Conservation (phyloP, 176 grass and related monocot genomes). For the Lolium multiflorum region DNA sequence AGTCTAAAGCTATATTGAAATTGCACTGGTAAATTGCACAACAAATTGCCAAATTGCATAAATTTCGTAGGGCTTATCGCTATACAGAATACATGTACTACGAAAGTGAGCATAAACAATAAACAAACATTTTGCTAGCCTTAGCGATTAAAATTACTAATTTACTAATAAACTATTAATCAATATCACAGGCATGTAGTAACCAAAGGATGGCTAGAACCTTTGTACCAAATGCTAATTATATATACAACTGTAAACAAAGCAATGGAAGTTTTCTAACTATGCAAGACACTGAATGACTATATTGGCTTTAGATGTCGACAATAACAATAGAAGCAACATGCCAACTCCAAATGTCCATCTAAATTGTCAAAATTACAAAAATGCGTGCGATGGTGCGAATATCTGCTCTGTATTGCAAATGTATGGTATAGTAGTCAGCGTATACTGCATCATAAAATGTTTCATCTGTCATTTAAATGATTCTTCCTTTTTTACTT, state of each 20-base stretch:
- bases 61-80: background rate
- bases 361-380: background rate
- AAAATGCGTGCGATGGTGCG: background rate
- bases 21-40: background rate
- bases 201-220: background rate
- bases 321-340: slow-evolving; percentile 20
- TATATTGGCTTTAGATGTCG: background rate
- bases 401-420: background rate
- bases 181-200: slow-evolving; percentile 13
- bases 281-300: background rate
- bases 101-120: slow-evolving; percentile 9
- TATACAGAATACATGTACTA: slow-evolving; percentile 9
- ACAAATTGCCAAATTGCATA: background rate
- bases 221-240: slow-evolving; percentile 1
- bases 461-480: background rate
- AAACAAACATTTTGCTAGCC: background rate
- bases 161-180: slow-evolving; percentile 12
- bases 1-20: slow-evolving; percentile 26
- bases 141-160: background rate
- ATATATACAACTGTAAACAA: background rate
- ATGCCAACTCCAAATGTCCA: slow-evolving; percentile 7
- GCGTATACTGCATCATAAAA: background rate
- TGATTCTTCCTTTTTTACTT: background rate
- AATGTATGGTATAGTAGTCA: background rate
- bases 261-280: background rate